A percentile compares a stretch with the other conserved stretches of the same genome.
phyloP scores from a whole-genome alignment of 1,284 basidiomycete species.

The Hymenochaete sp. region DNA sequence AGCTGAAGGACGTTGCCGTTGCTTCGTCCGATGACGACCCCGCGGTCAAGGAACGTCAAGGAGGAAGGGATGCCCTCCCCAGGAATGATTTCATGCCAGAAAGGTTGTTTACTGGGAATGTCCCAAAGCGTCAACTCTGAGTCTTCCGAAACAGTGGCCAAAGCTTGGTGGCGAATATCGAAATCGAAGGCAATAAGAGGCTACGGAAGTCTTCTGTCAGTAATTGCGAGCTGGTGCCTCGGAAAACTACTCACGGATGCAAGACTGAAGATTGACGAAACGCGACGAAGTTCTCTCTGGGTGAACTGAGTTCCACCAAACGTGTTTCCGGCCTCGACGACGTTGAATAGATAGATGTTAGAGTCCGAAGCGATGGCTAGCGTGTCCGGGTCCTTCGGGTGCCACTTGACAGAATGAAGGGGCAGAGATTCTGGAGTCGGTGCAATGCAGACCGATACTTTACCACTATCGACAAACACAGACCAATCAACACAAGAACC shows the following conservation, averaged over 20 bases:
- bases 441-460: constrained; percentile 59
- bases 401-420: constrained; percentile 75
- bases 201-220: constrained; percentile 29
- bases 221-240: no score
- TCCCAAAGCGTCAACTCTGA: constrained; percentile 73
- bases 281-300: constrained; percentile 55
- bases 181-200: constrained; percentile 75
- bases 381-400: constrained; percentile 65
- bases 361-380: constrained; percentile 69
- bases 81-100: constrained; percentile 62
- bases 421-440: constrained; percentile 50
- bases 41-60: constrained; percentile 69
- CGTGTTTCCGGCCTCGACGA: constrained; percentile 46
- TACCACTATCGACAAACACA: constrained; percentile 37
- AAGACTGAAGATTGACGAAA: constrained; percentile 56
- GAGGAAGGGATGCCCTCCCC: constrained; percentile 74
- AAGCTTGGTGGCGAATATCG: constrained; percentile 59
- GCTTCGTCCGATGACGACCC: constrained; percentile 68
- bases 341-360: constrained; percentile 64
- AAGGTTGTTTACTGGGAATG: constrained; percentile 61
- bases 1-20: constrained; percentile 76
- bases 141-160: constrained; percentile 72
- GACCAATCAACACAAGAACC: not conserved
- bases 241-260: constrained; percentile 61
- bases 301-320: constrained; percentile 55